Evolutionary conservation across 352 stramenopile genomes (phyloP), one percentile per base, ranked within the genome.

Genomic region (Pythium dissotocum): DNA sequence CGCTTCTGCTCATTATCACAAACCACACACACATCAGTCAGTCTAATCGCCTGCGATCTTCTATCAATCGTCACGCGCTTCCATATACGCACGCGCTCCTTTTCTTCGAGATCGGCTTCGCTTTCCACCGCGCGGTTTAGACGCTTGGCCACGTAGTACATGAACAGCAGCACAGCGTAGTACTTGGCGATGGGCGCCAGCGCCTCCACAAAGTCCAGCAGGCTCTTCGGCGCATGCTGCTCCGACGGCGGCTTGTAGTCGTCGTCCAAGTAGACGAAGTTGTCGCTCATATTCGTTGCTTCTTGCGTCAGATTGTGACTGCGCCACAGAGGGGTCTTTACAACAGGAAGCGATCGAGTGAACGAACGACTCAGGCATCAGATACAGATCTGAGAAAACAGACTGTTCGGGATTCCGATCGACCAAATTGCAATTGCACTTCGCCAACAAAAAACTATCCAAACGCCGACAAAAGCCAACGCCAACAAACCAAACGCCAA

Each of bases 131-230:
- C 75, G 32, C 65, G 63, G 63, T 91, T 92, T 57, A 92, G 77
- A 56, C 79, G 79, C 59, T 82, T 78, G 26, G 84, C 83, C 6
- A 80, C 70, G 9, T 78, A 70, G 70, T 87, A 94, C 42, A 91
- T 61, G 10, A 78, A 69, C 21, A 91, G 55, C 12, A 94, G 66
- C 52, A 87, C 70, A 46, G 80, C 68, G 63, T 92, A 94, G 73
- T 92, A 92, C 78, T 94, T 92, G 57, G 83, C 33, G 63, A 94
- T 79, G n/a, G 85, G 85, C 58, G 78, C 67, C 8, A 94, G 55
- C 21, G 82, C 57, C 65, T 69, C 66, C 24, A 69, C 53, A 61
- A 91, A 88, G 24, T 92, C 83, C 52, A 87, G 70, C 6, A 90
- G 61, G 4, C n/a, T 71, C 49, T 40, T 59, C 2, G 72, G 72